A percentile compares a stretch with the other conserved stretches of the same genome.
These are phyloP conservation scores for Cronartium quercuum DNA, from an alignment of 1,284 basidiomycete genomes.

Conservation along the genomic window DNA sequence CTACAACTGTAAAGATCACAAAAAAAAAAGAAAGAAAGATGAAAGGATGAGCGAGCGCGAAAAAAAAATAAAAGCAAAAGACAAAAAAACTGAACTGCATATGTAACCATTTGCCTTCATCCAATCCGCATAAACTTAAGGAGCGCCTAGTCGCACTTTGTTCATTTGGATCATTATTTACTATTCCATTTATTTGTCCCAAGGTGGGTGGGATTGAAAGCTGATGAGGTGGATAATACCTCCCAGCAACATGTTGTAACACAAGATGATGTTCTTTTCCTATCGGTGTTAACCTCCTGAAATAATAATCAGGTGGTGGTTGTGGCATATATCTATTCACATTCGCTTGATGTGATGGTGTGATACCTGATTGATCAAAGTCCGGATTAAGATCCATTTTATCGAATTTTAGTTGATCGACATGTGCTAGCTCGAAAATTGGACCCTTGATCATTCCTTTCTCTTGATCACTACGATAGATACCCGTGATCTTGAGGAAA, in stretches of 20 bases:
- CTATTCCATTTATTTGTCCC: not conserved
- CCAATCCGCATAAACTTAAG: conserved; percentile 18
- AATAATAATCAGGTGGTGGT: conserved; percentile 11
- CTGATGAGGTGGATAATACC: conserved; percentile 27
- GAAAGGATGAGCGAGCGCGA: too few species aligned
- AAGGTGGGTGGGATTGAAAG: not conserved
- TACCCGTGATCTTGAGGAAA: conserved; percentile 33
- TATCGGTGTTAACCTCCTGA: conserved; percentile 27
- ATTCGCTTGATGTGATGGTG: not conserved
- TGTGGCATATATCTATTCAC: conserved; percentile 28
- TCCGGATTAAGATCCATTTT: not conserved
- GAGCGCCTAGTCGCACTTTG: conserved; percentile 3
- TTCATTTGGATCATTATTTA: not conserved
- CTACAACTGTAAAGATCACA: conserved; percentile 12
- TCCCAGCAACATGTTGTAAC: conserved; percentile 30
- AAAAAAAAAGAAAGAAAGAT: not conserved
- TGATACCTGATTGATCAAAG: not conserved
- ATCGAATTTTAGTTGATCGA: not conserved
- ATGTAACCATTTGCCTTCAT: conserved; percentile 27
- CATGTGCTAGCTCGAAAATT: conserved; percentile 26
- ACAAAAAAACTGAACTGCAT: conserved; percentile 24
- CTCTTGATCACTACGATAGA: conserved; percentile 25
- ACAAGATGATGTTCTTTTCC: conserved; percentile 37
- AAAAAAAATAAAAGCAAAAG: not conserved
- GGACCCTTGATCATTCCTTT: conserved; percentile 36